phyloP scores from a whole-genome alignment of 2,329 filamentous ascomycete genomes.

The Botryotinia narcissicola region DNA sequence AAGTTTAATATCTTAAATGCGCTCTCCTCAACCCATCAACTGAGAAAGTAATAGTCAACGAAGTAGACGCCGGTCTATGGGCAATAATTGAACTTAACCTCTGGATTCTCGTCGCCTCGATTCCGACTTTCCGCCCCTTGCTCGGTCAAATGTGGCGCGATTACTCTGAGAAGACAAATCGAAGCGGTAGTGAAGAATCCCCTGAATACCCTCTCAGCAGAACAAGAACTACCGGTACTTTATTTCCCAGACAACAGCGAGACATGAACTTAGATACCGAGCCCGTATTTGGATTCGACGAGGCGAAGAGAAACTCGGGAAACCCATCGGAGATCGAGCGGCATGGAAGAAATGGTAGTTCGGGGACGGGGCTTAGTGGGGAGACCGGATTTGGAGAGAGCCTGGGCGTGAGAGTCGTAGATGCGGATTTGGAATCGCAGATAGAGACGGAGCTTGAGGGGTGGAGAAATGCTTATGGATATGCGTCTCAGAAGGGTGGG shows the following conservation, averaged over 20 bases:
- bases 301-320: background rate
- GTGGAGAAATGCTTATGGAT: background rate
- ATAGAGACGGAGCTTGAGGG: background rate
- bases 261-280: background rate
- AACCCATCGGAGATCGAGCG: background rate
- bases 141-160: background rate
- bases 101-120: conserved; percentile 11
- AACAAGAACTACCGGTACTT: background rate
- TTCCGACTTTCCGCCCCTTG: conserved; percentile 6
- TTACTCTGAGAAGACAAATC: background rate
- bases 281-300: background rate
- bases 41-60: background rate
- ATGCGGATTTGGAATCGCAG: background rate
- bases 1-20: background rate
- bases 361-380: background rate
- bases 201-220: background rate
- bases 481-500: background rate
- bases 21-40: background rate
- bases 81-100: conserved; percentile 6
- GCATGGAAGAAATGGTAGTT: background rate
- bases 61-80: conserved; percentile 9
- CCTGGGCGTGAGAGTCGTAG: background rate
- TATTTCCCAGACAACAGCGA: background rate
- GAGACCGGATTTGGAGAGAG: background rate
- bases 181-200: background rate